A percentile compares a stretch with the other conserved stretches of the same genome.
Evolutionary conservation across 1,284 basidiomycete species (phyloP).

Genomic region (Malassezia sp.): DNA sequence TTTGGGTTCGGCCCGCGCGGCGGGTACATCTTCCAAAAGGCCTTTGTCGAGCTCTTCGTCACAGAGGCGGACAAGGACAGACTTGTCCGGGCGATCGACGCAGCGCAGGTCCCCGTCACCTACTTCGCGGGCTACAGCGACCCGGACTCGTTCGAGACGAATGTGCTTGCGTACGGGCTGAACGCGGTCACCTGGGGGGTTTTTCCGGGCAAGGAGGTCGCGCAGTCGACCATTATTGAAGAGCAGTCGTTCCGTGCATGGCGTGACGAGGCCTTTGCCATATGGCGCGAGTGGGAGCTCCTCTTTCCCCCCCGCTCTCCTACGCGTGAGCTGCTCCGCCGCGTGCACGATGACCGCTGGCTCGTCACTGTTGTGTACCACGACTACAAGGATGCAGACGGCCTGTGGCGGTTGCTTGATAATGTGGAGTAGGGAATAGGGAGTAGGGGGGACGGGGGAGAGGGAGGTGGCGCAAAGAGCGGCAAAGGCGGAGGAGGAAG

Average conservation of each 20-base stretch:
- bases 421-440: no score
- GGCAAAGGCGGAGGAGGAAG: background rate
- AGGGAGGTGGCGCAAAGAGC: background rate
- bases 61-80: constrained; percentile 55
- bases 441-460: background rate
- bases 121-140: constrained; percentile 69
- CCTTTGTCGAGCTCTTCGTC: constrained; percentile 93
- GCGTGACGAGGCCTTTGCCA: constrained; percentile 85
- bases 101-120: constrained; percentile 58
- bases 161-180: constrained; percentile 46
- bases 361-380: constrained; percentile 88
- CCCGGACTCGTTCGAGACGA: constrained; percentile 40
- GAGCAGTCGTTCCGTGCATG: constrained; percentile 49
- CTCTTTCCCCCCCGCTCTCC: constrained; percentile 67
- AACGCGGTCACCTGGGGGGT: constrained; percentile 50
- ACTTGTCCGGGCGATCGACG: constrained; percentile 57
- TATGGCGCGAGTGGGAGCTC: constrained; percentile 88
- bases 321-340: constrained; percentile 63
- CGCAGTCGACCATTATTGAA: constrained; percentile 50
- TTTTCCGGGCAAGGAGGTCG: constrained; percentile 49
- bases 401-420: constrained; percentile 56
- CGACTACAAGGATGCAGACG: constrained; percentile 71
- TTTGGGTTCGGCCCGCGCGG: constrained; percentile 85
- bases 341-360: constrained; percentile 67
- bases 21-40: constrained; percentile 93